Conservation (phyloP, 805 yeast species). For the Candida quercuum region DNA sequence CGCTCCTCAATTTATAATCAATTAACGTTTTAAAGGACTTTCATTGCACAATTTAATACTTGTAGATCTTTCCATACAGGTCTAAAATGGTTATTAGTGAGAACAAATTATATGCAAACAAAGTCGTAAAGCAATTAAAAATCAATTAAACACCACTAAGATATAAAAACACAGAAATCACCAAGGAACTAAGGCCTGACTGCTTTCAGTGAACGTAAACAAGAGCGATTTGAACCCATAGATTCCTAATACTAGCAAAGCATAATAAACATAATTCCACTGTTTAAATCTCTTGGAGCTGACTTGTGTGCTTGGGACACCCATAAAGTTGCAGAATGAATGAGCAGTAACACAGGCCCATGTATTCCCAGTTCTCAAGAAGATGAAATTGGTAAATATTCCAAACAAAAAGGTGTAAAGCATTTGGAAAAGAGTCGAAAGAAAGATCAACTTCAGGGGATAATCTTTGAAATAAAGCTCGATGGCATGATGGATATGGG, state of each 20-base stretch:
- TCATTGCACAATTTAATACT: no score
- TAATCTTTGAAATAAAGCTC: slow-evolving; percentile 32
- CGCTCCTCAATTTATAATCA: no score
- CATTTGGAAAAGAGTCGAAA: slow-evolving; percentile 45
- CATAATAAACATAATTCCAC: slow-evolving; percentile 32
- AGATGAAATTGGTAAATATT: slow-evolving; percentile 51
- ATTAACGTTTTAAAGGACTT: no score
- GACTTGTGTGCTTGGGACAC: slow-evolving; percentile 46
- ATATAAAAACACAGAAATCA: no score
- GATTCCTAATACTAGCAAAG: slow-evolving; percentile 38
- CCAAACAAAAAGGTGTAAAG: slow-evolving; percentile 71
- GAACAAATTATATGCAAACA: neutral
- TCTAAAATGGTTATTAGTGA: no score
- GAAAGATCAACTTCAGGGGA: slow-evolving; percentile 27
- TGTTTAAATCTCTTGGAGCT: slow-evolving; percentile 11
- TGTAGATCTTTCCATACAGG: no score
- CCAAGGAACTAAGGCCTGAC: slow-evolving; percentile 12
- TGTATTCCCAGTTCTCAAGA: slow-evolving; percentile 44
- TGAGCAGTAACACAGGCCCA: slow-evolving; percentile 60
- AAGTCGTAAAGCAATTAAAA: no score
- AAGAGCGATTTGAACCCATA: slow-evolving; percentile 30
- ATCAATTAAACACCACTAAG: no score
- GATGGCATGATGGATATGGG: slow-evolving; percentile 73
- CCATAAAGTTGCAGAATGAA: slow-evolving; percentile 61
- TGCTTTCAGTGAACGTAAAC: slow-evolving; percentile 22